phyloP scores from a whole-genome alignment of 768 basidiomycete species.

The Tulasnella sp. region DNA sequence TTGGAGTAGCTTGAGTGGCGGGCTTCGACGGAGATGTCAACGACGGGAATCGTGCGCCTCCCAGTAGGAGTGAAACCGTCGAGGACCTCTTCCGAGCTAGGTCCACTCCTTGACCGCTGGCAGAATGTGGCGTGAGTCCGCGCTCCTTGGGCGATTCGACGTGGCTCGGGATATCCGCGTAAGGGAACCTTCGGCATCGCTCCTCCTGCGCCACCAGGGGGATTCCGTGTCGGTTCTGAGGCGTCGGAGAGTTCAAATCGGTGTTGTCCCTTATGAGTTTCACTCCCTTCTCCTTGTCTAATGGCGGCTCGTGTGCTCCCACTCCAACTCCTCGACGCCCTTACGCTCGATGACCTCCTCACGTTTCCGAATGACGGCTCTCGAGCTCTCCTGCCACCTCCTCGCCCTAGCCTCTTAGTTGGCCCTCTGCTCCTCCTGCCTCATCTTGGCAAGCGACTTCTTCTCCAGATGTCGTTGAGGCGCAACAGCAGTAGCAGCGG shows the following conservation, averaged over 20 bases:
- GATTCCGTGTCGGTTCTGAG: neutral
- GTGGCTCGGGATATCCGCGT: neutral
- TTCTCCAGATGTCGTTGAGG: slow-evolving; percentile 37
- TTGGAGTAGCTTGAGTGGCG: slow-evolving; percentile 1
- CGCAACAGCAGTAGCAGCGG: slow-evolving; percentile 23
- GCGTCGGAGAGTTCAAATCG: neutral
- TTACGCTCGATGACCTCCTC: slow-evolving; percentile 34
- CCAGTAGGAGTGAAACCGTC: slow-evolving; percentile 1
- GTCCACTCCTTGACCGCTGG: neutral
- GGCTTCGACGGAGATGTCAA: slow-evolving; percentile 5
- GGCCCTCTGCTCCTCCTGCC: slow-evolving; percentile 57
- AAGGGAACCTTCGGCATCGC: slow-evolving; percentile 1
- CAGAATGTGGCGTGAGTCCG: neutral
- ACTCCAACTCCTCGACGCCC: slow-evolving; percentile 4
- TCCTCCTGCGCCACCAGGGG: neutral
- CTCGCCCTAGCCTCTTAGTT: slow-evolving; percentile 14
- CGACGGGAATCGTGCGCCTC: slow-evolving; percentile 3
- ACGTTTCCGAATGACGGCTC: slow-evolving; percentile 87
- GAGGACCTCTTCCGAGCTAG: neutral
- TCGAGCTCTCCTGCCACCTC: slow-evolving; percentile 53
- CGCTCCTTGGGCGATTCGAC: neutral
- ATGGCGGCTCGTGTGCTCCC: neutral
- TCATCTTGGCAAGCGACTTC: slow-evolving; percentile 66
- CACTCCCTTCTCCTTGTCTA: neutral
- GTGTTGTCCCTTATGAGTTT: neutral